phyloP scores from a whole-genome alignment of 148 eudicot species.

The Nepenthes gracilis region DNA sequence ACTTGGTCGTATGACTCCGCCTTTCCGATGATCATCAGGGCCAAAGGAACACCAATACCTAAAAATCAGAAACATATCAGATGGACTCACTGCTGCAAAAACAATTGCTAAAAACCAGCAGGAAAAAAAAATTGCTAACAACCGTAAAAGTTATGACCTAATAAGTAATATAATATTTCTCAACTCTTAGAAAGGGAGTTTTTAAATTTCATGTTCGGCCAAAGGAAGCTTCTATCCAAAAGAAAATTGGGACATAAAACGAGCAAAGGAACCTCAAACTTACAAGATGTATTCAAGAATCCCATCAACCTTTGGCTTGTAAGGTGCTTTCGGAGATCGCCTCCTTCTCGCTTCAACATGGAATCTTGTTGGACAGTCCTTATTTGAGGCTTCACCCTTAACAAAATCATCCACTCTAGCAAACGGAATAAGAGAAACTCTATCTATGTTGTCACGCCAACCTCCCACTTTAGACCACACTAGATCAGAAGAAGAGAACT shows the following conservation, averaged over 20 bases:
- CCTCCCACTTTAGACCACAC: conserved; percentile 93
- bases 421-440: conserved; percentile 82
- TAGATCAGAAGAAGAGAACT: conserved; percentile 66
- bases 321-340: conserved; percentile 32
- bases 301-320: conserved; percentile 90
- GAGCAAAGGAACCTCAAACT: conserved; percentile 11
- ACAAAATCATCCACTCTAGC: conserved; percentile 86
- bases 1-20: conserved; percentile 90
- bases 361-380: conserved; percentile 82
- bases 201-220: neutral
- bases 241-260: neutral
- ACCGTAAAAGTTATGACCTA: neutral
- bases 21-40: conserved; percentile 85
- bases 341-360: conserved; percentile 92
- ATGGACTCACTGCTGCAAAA: neutral
- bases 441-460: conserved; percentile 69
- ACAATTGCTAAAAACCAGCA: no score
- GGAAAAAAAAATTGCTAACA: neutral
- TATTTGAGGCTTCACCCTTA: conserved; percentile 77
- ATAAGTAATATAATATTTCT: no score
- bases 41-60: conserved; percentile 99
- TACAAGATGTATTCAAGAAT: conserved; percentile 89
- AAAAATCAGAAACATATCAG: conserved; percentile 5
- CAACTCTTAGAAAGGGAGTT: neutral
- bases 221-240: neutral